phyloP scores from a whole-genome alignment of 2,329 filamentous ascomycete species.

The Coniella vitis region DNA sequence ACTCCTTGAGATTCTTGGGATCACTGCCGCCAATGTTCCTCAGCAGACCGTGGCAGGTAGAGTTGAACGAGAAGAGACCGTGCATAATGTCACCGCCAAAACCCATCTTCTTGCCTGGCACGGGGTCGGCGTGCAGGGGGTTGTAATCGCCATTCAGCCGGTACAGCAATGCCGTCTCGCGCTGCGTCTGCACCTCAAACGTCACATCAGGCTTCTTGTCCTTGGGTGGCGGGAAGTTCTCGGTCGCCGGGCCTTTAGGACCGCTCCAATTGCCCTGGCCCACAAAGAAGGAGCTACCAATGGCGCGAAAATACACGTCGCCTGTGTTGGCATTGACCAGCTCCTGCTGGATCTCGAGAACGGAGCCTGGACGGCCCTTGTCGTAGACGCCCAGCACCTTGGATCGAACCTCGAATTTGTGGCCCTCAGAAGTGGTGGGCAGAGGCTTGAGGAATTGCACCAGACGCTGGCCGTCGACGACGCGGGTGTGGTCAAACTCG shows the following conservation, averaged over 20 bases:
- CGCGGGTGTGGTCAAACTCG: conserved; percentile 64
- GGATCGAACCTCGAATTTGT: conserved; percentile 67
- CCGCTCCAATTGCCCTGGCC: conserved; percentile 79
- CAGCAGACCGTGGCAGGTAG: conserved; percentile 65
- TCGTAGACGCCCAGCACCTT: conserved; percentile 84
- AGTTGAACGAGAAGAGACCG: conserved; percentile 84
- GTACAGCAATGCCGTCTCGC: conserved; percentile 70
- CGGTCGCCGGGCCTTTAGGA: conserved; percentile 76
- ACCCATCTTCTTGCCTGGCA: conserved; percentile 81
- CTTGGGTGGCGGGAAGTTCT: conserved; percentile 68
- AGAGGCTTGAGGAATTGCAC: conserved; percentile 72
- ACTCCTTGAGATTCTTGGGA: conserved; percentile 76
- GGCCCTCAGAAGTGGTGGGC: conserved; percentile 63
- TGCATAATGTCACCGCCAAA: conserved; percentile 87
- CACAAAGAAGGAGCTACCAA: conserved; percentile 71
- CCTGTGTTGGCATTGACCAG: conserved; percentile 64
- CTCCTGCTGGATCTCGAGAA: conserved; percentile 71
- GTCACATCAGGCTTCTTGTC: conserved; percentile 64
- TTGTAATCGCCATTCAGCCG: conserved; percentile 92
- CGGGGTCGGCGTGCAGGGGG: conserved; percentile 80
- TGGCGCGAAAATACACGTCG: conserved; percentile 64
- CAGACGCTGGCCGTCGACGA: conserved; percentile 78
- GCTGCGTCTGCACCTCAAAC: conserved; percentile 62
- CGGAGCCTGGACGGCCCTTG: conserved; percentile 77
- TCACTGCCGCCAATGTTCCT: conserved; percentile 68